These are phyloP conservation scores for Oidium heveae DNA, from an alignment of 2,329 filamentous ascomycete genomes.

Conservation along the genomic window DNA sequence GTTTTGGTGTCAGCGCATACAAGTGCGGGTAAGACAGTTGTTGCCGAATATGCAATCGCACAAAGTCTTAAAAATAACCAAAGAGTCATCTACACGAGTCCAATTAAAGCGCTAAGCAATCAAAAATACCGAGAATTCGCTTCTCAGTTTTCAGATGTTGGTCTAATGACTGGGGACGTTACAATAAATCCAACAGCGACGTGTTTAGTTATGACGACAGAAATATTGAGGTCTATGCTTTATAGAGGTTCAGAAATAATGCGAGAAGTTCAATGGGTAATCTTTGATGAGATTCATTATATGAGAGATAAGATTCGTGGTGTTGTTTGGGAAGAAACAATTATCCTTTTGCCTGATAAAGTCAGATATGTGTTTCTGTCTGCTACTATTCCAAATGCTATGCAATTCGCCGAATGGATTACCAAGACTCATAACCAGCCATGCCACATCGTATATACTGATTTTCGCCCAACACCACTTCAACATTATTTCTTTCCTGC, in stretches of 20 bases:
- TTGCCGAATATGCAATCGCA: conserved; percentile 93
- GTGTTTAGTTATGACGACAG: conserved; percentile 96
- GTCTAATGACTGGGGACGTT: conserved; percentile 95
- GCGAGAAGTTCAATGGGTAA: conserved; percentile 95
- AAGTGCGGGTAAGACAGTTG: conserved; percentile 91
- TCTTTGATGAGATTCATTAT: conserved; percentile 98
- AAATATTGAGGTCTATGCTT: conserved; percentile 96
- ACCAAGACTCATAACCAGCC: conserved; percentile 93
- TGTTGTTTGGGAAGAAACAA: conserved; percentile 98
- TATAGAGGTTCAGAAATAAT: conserved; percentile 97
- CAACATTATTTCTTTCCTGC: conserved; percentile 96
- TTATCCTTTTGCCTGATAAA: conserved; percentile 93
- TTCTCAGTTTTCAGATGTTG: conserved; percentile 86
- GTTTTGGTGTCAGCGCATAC: conserved; percentile 93
- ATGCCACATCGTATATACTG: conserved; percentile 96
- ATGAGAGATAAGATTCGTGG: conserved; percentile 83
- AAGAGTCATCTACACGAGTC: conserved; percentile 95
- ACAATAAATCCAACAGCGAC: conserved; percentile 97
- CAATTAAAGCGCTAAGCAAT: conserved; percentile 95
- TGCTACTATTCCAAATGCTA: conserved; percentile 92
- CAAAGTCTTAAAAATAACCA: conserved; percentile 95
- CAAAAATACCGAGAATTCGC: conserved; percentile 96
- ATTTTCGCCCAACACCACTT: conserved; percentile 86
- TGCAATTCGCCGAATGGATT: conserved; percentile 99
- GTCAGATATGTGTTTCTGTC: conserved; percentile 97